Evolutionary conservation across 2,329 filamentous ascomycete genomes (phyloP), one percentile per base, ranked within the genome.

Genomic region (Zalaria sp.): DNA sequence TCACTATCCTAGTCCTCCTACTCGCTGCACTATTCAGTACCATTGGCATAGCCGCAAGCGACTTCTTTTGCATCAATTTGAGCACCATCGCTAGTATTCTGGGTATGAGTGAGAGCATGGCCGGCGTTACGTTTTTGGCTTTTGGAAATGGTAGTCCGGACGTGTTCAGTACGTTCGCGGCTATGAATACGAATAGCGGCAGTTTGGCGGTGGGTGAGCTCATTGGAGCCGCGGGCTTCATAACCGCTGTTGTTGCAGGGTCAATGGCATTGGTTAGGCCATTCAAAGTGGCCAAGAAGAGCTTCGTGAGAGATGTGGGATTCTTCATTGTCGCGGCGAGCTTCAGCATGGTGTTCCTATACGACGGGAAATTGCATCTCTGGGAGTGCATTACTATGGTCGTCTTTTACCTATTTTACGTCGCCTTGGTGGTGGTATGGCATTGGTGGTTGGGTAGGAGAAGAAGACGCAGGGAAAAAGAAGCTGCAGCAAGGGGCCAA

Each of bases 91-190:
- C 91, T 25, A 81, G 73, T 43, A 77, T 95, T 40, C 71, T 96
- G 27, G 88, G 89, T 18, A 81, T 98, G 68, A 95, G 88, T 60
- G 88, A 98, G 66, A 96, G 86, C 59, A 73, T 98, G 62, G 87
- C 91, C 0, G 91, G 91, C 31, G 93, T 98, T 27, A 98, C 91
- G 0, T 93, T 98, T 54, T 67, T 98, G 40, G 91, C 91, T 5
- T 93, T 98, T 62, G 91, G 91, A 49, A 98, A 98, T 67, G 91
- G 91, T 40, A 96, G 89, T 47, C 91, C 91, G 2, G 91, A 98
- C 62, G 88, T 98, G 37, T 98, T 98, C 62, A 95, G 88, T 50
- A 98, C 91, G 2, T 96, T 98, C 64, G 91, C 91, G 10, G 93
- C 91, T 51, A 96, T 98, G 86, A 81, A 80, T 55, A 94, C 88